Base-by-base conservation (phyloP, 2,329 filamentous ascomycete species). In the Monascus ruber region DNA sequence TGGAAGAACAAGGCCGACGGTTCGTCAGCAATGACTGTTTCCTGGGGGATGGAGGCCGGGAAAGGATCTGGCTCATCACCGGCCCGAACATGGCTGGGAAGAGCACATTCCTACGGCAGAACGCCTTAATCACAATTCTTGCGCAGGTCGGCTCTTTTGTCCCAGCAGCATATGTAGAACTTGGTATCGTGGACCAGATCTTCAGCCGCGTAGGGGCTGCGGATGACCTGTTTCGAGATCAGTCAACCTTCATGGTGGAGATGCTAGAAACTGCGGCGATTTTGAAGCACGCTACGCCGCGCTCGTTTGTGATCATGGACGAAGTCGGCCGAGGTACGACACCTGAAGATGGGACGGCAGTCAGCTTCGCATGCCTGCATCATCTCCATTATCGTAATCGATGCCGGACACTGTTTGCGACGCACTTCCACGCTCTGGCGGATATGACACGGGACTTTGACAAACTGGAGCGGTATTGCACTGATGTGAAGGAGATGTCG, bases 1-100 rank as follows among this genome's bases (percentile, higher is more conserved):
- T 98, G 2, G 71, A 76, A 47, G 79, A 83, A 47, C 80, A 87
- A 56, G 89, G 89, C 1, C 78, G 86, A 26, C 78, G 68, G 7
- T 96, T 96, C 55, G 80, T 85, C 34, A 74, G 78, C 36, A 96
- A 96, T 52, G 85, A 95, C 64, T 94, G 86, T 60, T 70, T 83
- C 31, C 72, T 95, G 2, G 83, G 83, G n/a, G 81, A 80, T 10
- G 28, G 28, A 29, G 28, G 28, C 52, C 76, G 59, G 68, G 89
- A 74, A 74, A 84, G 50, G 69, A 72, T 80, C 36, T 75, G 74
- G 65, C 71, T 81, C 28, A 78, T 81, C 47, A 81, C 77, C 4
- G 77, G 91, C 0, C 91, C 91, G n/a, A 98, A 98, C 63, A 98
- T 98, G 91, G 91, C 83, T 1, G 91, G 91, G 35, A 98, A 98